Base-by-base conservation (phyloP, 495 filamentous ascomycete species). In the Talaromyces trachyspermus region DNA sequence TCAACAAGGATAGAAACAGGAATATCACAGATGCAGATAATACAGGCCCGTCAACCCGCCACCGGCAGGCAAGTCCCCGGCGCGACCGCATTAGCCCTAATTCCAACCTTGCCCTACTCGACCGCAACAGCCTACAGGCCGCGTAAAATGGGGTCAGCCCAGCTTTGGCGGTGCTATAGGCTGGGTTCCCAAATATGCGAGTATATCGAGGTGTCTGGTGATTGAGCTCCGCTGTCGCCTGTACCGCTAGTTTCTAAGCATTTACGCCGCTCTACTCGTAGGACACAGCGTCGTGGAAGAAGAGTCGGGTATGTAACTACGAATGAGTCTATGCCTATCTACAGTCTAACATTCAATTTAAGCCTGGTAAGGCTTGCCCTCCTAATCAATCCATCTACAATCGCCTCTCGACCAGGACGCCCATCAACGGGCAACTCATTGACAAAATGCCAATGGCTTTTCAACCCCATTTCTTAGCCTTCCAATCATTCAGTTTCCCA, bases 41-140 rank as follows among this genome's bases (percentile, higher is more conserved):
- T n/a, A n/a, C n/a, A n/a, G n/a, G n/a, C n/a, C 42, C 3, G 68
- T 72, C 15, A 59, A 63, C n/a, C 72, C 70, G 12, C 66, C 75
- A 56, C 77, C 75, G 9, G 77, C 71, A 1, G 72, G 63, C 20
- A 77, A 50, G 42, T 44, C 7, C 42, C 42, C 2, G 42, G 42
- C 2, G 42, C 42, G 30, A 44, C 42, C 30, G 22, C 42, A 44
- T 44, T 44, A 18, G 42, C 42, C 19, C 42, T 29, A 44, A 44
- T 15, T n/a, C 42, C 42, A 18, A 25, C 29, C 27, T 32, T 44
- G 25, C 42, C 42, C 3, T 44, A 44, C 20, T 44, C 42, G 3
- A 32, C 14, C 11, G 42, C 42, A 24, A 44, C 30, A 4, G 42
- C 25, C 14, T 30, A 44, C 30, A 4, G 42, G 19, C 14, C 27